Evolutionary conservation across 2,329 filamentous ascomycete genomes (phyloP).

Genomic region (Penicillium sumatraense): DNA sequence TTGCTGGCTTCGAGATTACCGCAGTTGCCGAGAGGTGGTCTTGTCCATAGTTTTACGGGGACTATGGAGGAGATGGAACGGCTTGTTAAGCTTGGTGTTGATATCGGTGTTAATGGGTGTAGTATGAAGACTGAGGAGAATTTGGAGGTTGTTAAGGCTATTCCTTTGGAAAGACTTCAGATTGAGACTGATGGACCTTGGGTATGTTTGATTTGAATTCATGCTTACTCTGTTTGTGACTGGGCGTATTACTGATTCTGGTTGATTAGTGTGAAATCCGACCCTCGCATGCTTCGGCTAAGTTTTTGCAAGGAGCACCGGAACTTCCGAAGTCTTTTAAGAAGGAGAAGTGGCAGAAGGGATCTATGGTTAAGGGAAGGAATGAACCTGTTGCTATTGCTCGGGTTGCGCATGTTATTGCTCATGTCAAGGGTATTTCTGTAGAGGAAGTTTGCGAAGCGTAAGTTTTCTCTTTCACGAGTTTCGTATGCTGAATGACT

Average conservation of each 20-base stretch:
- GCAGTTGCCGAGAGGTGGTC: conserved; percentile 71
- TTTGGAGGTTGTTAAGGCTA: conserved; percentile 77
- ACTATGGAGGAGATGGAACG: conserved; percentile 81
- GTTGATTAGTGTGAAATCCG: conserved; percentile 77
- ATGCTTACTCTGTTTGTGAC: too few relatives aligned
- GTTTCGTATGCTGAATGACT: background rate
- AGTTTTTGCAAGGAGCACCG: conserved; percentile 71
- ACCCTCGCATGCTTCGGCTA: conserved; percentile 82
- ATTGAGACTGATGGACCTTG: conserved; percentile 97
- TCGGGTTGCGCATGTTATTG: conserved; percentile 85
- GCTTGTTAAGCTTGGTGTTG: conserved; percentile 77
- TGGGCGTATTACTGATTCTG: background rate
- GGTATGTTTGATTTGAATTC: conserved; percentile 39
- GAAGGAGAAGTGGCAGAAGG: conserved; percentile 92
- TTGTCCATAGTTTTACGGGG: conserved; percentile 96
- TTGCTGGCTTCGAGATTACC: conserved; percentile 69
- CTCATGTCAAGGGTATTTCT: conserved; percentile 77
- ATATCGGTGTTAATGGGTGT: conserved; percentile 96
- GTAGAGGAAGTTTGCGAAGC: conserved; percentile 85
- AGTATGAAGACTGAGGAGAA: conserved; percentile 95
- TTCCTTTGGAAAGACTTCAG: conserved; percentile 81
- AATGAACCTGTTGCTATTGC: conserved; percentile 92
- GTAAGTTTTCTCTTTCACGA: conserved; percentile 45
- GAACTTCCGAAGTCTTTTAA: conserved; percentile 82
- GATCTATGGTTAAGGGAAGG: conserved; percentile 88